Percentiles rank a stretch among this genome's conserved stretches.
Evolutionary conservation across 75 land plant genomes (phyloP).

Genomic region (Sequoia sempervirens): DNA sequence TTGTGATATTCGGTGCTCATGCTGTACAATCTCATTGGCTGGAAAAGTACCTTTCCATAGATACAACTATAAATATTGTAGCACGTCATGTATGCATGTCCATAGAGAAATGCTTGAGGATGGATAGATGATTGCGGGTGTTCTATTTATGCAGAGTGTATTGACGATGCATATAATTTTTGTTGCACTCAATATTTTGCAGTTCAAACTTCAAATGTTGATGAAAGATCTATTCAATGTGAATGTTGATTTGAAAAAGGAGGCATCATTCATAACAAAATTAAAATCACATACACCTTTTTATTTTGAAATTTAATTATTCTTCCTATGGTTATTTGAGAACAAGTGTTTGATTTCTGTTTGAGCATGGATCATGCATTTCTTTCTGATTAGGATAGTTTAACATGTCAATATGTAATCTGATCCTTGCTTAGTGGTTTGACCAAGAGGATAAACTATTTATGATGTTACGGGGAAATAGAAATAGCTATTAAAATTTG

Average conservation of each 20-base stretch:
- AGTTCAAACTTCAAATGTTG: neutral
- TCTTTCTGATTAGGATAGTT: too few species aligned
- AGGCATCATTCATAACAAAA: too few species aligned
- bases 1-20: conserved; percentile 51
- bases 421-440: neutral
- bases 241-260: too few species aligned
- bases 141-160: neutral
- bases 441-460: neutral
- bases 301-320: too few species aligned
- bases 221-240: neutral
- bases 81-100: conserved; percentile 83
- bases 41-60: conserved; percentile 87
- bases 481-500: neutral
- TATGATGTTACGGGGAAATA: neutral
- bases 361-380: too few species aligned
- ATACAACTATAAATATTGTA: conserved; percentile 83
- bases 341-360: too few species aligned
- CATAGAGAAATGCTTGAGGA: conserved; percentile 40
- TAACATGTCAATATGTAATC: too few species aligned
- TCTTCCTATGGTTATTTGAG: too few species aligned
- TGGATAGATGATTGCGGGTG: neutral
- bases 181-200: neutral
- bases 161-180: neutral
- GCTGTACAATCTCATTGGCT: conserved; percentile 66
- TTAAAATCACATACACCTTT: too few species aligned